Evolutionary conservation across 2,329 filamentous ascomycete genomes (phyloP).

Genomic region (Fusarium incarnatum): DNA sequence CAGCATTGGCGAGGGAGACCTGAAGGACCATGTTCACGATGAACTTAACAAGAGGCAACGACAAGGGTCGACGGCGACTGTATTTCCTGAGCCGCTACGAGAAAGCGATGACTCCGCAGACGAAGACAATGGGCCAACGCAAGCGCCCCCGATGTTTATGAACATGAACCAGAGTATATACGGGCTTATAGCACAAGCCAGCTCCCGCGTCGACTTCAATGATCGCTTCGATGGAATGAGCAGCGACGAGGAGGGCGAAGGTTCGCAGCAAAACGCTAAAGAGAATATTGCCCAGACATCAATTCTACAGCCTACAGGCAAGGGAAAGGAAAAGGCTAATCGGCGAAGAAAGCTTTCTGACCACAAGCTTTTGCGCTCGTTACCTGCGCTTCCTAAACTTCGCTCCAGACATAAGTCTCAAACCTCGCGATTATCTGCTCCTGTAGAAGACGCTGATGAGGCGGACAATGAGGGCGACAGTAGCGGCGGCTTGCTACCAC

Average conservation of each 20-base stretch:
- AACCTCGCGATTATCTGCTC: slow-evolving; percentile 54
- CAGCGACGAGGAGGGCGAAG: slow-evolving; percentile 83
- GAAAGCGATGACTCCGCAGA: slow-evolving; percentile 62
- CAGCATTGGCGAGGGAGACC: slow-evolving; percentile 50
- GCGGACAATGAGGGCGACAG: slow-evolving; percentile 40
- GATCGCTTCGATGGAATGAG: slow-evolving; percentile 82
- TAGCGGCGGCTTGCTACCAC: slow-evolving; percentile 43
- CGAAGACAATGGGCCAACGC: slow-evolving; percentile 59
- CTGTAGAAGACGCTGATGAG: slow-evolving; percentile 52
- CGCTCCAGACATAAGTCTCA: slow-evolving; percentile 58
- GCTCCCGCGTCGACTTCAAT: slow-evolving; percentile 84
- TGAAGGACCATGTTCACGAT: slow-evolving; percentile 55
- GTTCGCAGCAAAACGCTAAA: slow-evolving; percentile 56
- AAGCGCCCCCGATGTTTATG: slow-evolving; percentile 64
- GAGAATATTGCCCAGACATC: slow-evolving; percentile 57
- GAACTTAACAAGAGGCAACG: slow-evolving; percentile 61
- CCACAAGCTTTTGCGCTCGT: slow-evolving; percentile 72
- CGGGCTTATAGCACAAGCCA: slow-evolving; percentile 89
- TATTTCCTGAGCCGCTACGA: slow-evolving; percentile 65
- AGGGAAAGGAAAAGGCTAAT: slow-evolving; percentile 51
- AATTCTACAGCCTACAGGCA: slow-evolving; percentile 51
- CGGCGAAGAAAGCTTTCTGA: slow-evolving; percentile 73
- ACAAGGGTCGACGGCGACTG: slow-evolving; percentile 52
- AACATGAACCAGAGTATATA: slow-evolving; percentile 97
- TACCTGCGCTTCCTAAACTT: slow-evolving; percentile 68